Conservation (phyloP, 345 rosid species). For the Kandelia obovata region DNA sequence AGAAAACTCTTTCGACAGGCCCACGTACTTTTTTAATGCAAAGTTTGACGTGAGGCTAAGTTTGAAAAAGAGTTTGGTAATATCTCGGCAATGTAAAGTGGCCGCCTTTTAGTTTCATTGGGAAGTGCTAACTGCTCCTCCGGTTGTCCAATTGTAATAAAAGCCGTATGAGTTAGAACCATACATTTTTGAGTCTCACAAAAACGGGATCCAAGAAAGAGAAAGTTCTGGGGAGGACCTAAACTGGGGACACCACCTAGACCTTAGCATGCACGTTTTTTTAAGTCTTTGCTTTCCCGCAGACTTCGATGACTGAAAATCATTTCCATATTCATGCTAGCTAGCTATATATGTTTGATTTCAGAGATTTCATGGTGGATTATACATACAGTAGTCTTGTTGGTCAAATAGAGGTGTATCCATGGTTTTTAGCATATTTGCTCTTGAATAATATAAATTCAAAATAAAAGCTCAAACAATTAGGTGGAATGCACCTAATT, state of each 20-base stretch:
- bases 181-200: not conserved
- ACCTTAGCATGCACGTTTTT: slow-evolving; percentile 27
- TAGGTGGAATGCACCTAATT: too few species aligned
- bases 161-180: not conserved
- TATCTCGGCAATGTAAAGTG: slow-evolving; percentile 2
- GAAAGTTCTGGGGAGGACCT: not conserved
- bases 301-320: slow-evolving; percentile 11
- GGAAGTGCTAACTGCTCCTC: not conserved
- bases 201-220: slow-evolving; percentile 10
- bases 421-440: too few species aligned
- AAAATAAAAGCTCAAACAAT: too few species aligned
- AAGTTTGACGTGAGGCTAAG: not conserved
- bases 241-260: not conserved
- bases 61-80: slow-evolving; percentile 13
- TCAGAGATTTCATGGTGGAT: not conserved
- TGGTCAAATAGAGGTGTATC: too few species aligned
- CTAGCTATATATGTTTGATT: not conserved
- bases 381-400: too few species aligned
- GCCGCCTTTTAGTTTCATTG: slow-evolving; percentile 30
- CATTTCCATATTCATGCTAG: not conserved
- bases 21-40: too few species aligned
- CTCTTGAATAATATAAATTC: too few species aligned
- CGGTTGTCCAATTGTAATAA: not conserved
- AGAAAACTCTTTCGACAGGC: slow-evolving; percentile 13
- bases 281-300: slow-evolving; percentile 13